Base-by-base conservation (phyloP, 2,329 filamentous ascomycete species). In the Pseudocercospora eumusae region DNA sequence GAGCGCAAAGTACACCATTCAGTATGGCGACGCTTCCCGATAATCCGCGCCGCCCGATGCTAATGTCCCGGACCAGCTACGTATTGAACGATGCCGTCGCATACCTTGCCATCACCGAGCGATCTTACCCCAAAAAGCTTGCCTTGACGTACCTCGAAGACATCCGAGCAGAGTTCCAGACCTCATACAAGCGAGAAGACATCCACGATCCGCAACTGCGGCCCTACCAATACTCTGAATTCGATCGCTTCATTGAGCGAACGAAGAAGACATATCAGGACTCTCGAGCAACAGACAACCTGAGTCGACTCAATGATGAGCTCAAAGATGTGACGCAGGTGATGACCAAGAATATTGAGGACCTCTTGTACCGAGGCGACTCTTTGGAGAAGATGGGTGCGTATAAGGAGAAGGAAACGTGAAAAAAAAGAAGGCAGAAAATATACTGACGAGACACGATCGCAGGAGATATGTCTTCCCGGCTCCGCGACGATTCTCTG, bases 291-390 rank as follows among this genome's bases (percentile, higher is more conserved):
- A 86, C 91, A 13, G 90, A 93, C 79, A 98, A 98, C 78, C 85
- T 99, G 61, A 92, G 96, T 78, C 92, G 93, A 79, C 83, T 99
- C 68, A 98, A 99, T 75, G 92, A 97, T 74, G 96, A 99, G 83
- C 85, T 99, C 68, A 89, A 93, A 76, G 95, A 98, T 78, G 96
- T 99, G 59, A 98, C 95, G 1, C 93, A 97, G 80, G 93, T 99
- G 74, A 99, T 99, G 96, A 98, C 93, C 60, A 98, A 98, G 86
- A 99, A 99, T 77, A 98, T 99, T 70, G 95, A 99, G 82, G 95
- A 99, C 77, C 80, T 99, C 74, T 81, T 99, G 57, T 99, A 99
- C 76, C 84, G 96, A 65, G 95, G 95, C 27, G 95, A 99, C 76
- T 95, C 88, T 72, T 79, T 99, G 69, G 95, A 99, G 80, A 86